Base-by-base conservation (phyloP, 2,329 filamentous ascomycete species). In the Alternaria arbusti region DNA sequence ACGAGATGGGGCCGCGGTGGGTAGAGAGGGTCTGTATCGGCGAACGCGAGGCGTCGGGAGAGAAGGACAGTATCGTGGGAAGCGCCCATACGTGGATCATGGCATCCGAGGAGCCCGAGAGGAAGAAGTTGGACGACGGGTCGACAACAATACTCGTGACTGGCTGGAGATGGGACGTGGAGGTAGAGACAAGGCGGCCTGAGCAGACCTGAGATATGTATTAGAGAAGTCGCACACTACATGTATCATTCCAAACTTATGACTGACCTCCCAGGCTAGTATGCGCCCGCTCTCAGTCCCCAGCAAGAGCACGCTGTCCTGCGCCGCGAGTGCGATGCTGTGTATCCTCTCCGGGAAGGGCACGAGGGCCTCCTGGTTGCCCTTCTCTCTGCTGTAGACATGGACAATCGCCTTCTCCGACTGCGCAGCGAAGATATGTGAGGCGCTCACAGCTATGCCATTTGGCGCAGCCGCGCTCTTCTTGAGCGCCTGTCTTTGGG, bases 31-130 rank as follows among this genome's bases (percentile, higher is more conserved):
- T 94, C 63, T 89, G 87, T 52, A 93, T 83, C 3, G 95, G 94
- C 70, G 94, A 89, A 61, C 84, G 81, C 82, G 59, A 88, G 13
- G 81, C 79, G 50, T 82, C 80, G 20, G 79, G 82, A 4, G 84
- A 82, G 74, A 90, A 89, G 5, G 88, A 88, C 3, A 97, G 85
- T 11, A 98, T 87, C 23, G 86, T 86, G 4, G 91, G 85, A 56
- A 97, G 81, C 2, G 93, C 93, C 96, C 96, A 99, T 64, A 98
- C 90, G 80, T 97, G 93, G 66, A 97, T 86, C 78, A 93, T 97
- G 55, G 94, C 92, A 82, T 99, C 96, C 70, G 90, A 87, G 3
- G 92, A 95, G 44, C 90, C 93, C 1, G 91, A 92, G 54, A 96
- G 84, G 55, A 96, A 81, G 80, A 93, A 90, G 71, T 88, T 89